Conservation (phyloP, 2,329 filamentous ascomycete genomes). For the Aureobasidium sp. region DNA sequence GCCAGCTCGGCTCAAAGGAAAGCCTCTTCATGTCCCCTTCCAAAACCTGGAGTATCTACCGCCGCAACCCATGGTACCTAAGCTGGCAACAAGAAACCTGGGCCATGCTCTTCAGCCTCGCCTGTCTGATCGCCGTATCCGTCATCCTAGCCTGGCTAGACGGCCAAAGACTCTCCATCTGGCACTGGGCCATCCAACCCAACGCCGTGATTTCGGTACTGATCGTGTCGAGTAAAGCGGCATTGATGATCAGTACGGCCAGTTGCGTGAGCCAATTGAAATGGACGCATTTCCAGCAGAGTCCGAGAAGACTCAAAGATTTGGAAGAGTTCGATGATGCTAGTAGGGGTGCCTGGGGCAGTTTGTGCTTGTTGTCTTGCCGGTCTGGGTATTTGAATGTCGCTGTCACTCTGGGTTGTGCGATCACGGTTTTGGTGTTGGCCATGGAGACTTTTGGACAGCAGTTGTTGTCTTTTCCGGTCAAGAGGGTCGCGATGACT, state of each 20-base stretch:
- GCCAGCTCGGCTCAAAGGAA: neutral
- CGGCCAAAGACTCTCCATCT: neutral
- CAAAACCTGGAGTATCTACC: conserved; percentile 3
- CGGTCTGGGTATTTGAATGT: neutral
- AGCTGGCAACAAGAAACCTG: conserved; percentile 13
- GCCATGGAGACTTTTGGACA: conserved; percentile 5
- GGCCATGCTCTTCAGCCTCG: conserved; percentile 3
- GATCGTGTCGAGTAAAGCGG: neutral
- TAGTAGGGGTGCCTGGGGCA: neutral
- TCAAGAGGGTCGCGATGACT: neutral
- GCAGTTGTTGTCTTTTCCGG: neutral
- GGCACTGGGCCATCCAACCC: conserved; percentile 8
- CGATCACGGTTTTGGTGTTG: neutral
- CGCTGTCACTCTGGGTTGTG: neutral
- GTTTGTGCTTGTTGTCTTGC: neutral
- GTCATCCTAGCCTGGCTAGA: conserved; percentile 1
- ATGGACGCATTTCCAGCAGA: neutral
- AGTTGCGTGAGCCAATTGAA: neutral
- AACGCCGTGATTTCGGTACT: conserved; percentile 6
- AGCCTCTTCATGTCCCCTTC: neutral
- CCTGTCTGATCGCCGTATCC: neutral
- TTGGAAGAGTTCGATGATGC: conserved; percentile 4
- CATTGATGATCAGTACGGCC: conserved; percentile 4
- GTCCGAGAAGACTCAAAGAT: neutral
- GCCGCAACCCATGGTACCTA: neutral